Evolutionary conservation across 225 moss, liverwort and hornwort species (phyloP).

Genomic region (Bryum argenteum): DNA sequence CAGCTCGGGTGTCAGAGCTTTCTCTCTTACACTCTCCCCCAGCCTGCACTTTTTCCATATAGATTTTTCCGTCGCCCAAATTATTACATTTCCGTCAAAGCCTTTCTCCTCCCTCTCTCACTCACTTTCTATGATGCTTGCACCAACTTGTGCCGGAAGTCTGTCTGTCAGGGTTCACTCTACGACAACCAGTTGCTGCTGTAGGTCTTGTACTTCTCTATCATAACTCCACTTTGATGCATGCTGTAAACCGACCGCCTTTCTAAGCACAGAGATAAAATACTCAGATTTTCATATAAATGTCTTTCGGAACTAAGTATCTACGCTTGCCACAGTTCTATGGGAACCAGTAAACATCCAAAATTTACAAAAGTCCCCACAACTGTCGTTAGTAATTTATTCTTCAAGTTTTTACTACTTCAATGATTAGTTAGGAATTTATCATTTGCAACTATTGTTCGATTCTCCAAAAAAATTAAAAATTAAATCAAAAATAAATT

Average conservation of each 20-base stretch:
- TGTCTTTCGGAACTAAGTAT: too few relatives aligned
- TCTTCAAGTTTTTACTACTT: too few relatives aligned
- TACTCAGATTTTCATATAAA: too few relatives aligned
- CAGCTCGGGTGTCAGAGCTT: not conserved
- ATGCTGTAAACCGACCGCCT: not conserved
- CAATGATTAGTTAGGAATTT: too few relatives aligned
- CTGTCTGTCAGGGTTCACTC: not conserved
- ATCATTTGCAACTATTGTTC: too few relatives aligned
- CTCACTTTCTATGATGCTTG: not conserved
- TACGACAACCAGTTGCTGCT: not conserved
- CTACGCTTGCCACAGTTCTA: too few relatives aligned
- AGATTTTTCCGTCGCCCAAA: not conserved
- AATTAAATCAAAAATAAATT: not conserved
- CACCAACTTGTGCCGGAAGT: not conserved
- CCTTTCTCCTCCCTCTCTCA: too few relatives aligned
- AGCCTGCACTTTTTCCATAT: not conserved
- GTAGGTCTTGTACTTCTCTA: not conserved
- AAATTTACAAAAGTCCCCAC: too few relatives aligned
- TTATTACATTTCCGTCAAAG: not conserved
- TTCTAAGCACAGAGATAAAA: not conserved
- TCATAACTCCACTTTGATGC: not conserved
- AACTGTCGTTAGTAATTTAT: too few relatives aligned
- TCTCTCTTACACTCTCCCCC: not conserved
- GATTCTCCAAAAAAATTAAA: not conserved
- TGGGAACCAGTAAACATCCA: too few relatives aligned